Evolutionary conservation across 257 asterid genomes (phyloP).

Genomic region (Echites panduratus): DNA sequence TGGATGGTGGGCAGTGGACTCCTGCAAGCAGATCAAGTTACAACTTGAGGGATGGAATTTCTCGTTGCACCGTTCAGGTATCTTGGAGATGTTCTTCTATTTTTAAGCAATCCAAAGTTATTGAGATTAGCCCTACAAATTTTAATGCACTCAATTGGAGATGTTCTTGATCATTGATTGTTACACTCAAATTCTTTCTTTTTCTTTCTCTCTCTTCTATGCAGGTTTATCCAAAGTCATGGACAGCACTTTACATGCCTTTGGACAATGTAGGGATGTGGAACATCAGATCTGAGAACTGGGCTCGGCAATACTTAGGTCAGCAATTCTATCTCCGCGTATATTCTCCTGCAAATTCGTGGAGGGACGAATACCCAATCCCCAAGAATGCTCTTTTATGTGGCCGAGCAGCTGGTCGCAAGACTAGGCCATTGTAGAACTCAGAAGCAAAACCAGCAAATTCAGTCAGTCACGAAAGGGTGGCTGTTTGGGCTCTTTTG

Average conservation of each 20-base stretch:
- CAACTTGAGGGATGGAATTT: constrained; percentile 35
- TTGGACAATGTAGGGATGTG: constrained; percentile 52
- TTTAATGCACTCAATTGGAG: background rate
- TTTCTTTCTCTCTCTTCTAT: background rate
- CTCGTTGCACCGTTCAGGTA: constrained; percentile 45
- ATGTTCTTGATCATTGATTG: background rate
- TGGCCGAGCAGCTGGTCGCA: constrained; percentile 36
- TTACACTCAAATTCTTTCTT: background rate
- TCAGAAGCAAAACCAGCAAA: background rate
- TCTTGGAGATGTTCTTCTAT: background rate
- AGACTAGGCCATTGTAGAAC: constrained; percentile 20
- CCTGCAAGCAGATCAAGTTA: constrained; percentile 35
- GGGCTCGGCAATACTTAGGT: constrained; percentile 44
- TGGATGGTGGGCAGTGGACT: constrained; percentile 39
- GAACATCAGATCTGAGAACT: constrained; percentile 40
- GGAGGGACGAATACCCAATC: constrained; percentile 44
- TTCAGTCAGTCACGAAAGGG: constrained; percentile 28
- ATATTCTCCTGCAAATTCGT: constrained; percentile 32
- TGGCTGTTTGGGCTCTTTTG: constrained; percentile 17
- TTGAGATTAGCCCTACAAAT: background rate
- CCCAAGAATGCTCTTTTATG: constrained; percentile 39
- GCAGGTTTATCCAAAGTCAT: constrained; percentile 41
- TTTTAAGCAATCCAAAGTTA: background rate
- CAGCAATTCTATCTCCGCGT: constrained; percentile 45
- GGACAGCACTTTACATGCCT: constrained; percentile 47